These are phyloP conservation scores for Globisporangium yorkense DNA, from an alignment of 352 stramenopile species.

Conservation along the genomic window DNA sequence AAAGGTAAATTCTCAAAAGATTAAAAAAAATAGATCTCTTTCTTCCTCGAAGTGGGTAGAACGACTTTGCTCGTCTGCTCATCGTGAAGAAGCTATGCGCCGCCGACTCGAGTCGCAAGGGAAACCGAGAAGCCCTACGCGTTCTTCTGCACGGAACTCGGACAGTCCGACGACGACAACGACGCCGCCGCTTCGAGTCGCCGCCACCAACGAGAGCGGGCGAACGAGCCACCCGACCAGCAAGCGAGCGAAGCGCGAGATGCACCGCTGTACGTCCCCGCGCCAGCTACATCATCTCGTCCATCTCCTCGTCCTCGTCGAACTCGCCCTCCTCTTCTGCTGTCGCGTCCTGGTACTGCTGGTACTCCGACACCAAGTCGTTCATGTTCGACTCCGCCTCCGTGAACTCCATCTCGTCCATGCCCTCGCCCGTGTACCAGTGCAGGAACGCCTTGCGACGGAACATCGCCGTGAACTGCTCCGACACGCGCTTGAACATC, in stretches of 20 bases:
- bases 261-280: conserved; percentile 12
- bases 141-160: conserved; percentile 45
- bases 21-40: conserved; percentile 35
- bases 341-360: conserved; percentile 99
- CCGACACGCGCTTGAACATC: conserved; percentile 99
- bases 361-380: conserved; percentile 99
- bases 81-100: conserved; percentile 66
- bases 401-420: conserved; percentile 99
- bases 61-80: conserved; percentile 53
- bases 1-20: conserved; percentile 50
- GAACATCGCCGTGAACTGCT: conserved; percentile 99
- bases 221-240: conserved; percentile 12
- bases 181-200: conserved; percentile 10
- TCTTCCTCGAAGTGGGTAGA: conserved; percentile 35
- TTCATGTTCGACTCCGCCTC: conserved; percentile 99
- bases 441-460: conserved; percentile 99
- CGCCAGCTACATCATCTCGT: conserved; percentile 89
- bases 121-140: conserved; percentile 26
- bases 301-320: conserved; percentile 93
- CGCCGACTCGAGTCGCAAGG: conserved; percentile 20
- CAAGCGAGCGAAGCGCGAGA: conserved; percentile 1
- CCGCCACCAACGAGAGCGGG: conserved; percentile 27
- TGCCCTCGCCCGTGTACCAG: conserved; percentile 99
- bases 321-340: conserved; percentile 98
- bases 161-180: conserved; percentile 35